Conservation (phyloP, 495 filamentous ascomycete genomes). For the Daldinia concentrica region DNA sequence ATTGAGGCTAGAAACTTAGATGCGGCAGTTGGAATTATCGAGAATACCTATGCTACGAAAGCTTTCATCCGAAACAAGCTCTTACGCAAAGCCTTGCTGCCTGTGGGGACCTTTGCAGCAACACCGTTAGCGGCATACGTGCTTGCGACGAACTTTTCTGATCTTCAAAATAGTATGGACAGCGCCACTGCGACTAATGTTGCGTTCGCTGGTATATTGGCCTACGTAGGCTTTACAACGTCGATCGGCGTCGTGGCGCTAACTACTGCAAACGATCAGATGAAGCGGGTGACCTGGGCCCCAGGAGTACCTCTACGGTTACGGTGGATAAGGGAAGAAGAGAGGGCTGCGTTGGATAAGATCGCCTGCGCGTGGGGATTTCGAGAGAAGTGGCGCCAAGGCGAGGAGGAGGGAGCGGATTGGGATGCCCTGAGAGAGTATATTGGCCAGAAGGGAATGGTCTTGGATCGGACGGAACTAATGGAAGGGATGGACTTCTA, state of each 20-base stretch:
- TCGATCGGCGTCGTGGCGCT: conserved; percentile 84
- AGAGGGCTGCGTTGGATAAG: conserved; percentile 87
- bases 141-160: conserved; percentile 67
- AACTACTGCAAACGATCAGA: conserved; percentile 89
- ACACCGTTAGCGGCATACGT: conserved; percentile 76
- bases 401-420: conserved; percentile 89
- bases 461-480: conserved; percentile 83
- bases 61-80: conserved; percentile 77
- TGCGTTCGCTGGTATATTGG: conserved; percentile 79
- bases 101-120: conserved; percentile 53
- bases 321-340: conserved; percentile 93
- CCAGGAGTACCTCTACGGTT: conserved; percentile 79
- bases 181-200: conserved; percentile 74
- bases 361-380: conserved; percentile 92
- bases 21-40: conserved; percentile 80
- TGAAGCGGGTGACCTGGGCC: conserved; percentile 90
- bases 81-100: conserved; percentile 55
- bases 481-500: conserved; percentile 88
- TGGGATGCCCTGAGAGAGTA: conserved; percentile 88
- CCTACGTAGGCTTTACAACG: conserved; percentile 80
- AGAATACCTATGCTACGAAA: conserved; percentile 75
- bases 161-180: conserved; percentile 75
- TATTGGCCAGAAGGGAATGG: conserved; percentile 81
- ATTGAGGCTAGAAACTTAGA: conserved; percentile 78
- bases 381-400: conserved; percentile 75